A percentile compares a stretch with the other conserved stretches of the same genome.
phyloP scores from a whole-genome alignment of 257 asterid genomes.

The Primulina eburnea region DNA sequence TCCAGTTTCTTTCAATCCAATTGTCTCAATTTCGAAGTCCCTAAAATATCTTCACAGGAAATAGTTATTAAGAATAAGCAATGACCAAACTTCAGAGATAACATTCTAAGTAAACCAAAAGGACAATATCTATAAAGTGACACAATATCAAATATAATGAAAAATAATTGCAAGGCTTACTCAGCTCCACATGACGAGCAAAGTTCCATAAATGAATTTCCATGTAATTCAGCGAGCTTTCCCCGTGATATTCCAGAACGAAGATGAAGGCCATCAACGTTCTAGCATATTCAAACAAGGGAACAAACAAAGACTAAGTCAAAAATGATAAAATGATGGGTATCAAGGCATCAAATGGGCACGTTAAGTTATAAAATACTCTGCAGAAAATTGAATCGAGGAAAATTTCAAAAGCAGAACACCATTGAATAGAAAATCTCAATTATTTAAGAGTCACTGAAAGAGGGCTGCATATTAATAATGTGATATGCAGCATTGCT shows the following conservation, averaged over 20 bases:
- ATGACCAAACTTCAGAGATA: constrained; percentile 21
- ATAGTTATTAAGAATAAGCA: constrained; percentile 26
- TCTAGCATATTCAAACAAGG: constrained; percentile 48
- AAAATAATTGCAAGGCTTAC: constrained; percentile 44
- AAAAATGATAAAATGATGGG: constrained; percentile 20
- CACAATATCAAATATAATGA: constrained; percentile 4
- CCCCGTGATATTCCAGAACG: constrained; percentile 95
- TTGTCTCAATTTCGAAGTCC: constrained; percentile 94
- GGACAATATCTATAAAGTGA: constrained; percentile 5
- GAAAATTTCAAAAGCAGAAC: constrained; percentile 2
- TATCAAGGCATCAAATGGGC: background rate
- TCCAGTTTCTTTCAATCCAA: constrained; percentile 81
- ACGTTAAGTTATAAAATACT: constrained; percentile 8
- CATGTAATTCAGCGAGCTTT: constrained; percentile 86
- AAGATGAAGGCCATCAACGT: constrained; percentile 90
- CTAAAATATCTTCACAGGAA: constrained; percentile 64
- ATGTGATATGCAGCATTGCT: constrained; percentile 10
- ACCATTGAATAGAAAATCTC: background rate
- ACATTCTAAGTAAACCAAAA: constrained; percentile 21
- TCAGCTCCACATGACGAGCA: constrained; percentile 85
- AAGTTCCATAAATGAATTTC: constrained; percentile 83
- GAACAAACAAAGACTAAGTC: constrained; percentile 16
- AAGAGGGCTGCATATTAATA: background rate
- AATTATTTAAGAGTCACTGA: constrained; percentile 1
- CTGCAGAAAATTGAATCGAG: constrained; percentile 10